Percentiles rank a stretch among this genome's conserved stretches.
These are phyloP conservation scores for Candida ipomoeae DNA, from an alignment of 805 yeast genomes.

Conservation along the genomic window DNA sequence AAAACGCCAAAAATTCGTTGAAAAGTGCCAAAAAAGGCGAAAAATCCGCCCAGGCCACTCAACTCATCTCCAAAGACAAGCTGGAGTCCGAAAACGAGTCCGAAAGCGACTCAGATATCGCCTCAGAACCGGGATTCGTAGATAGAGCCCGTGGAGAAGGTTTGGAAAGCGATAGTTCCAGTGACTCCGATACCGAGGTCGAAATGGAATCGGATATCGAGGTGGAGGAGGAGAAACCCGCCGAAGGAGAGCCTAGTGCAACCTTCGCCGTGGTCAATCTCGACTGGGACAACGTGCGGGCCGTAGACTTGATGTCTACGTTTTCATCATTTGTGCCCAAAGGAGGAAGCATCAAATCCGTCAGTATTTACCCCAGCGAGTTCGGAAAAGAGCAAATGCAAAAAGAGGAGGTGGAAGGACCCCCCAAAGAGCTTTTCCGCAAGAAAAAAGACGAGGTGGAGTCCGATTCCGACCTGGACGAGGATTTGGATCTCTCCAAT, in stretches of 20 bases:
- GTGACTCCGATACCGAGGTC: conserved; percentile 43
- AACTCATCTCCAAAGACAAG: background rate
- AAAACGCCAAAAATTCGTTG: background rate
- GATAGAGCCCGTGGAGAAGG: conserved; percentile 72
- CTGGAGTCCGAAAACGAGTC: background rate
- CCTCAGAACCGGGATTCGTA: conserved; percentile 15
- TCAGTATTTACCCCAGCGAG: conserved; percentile 80
- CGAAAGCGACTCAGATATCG: background rate
- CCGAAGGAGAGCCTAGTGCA: conserved; percentile 79
- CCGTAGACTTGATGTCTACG: conserved; percentile 85
- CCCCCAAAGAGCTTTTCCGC: conserved; percentile 77
- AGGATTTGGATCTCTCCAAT: conserved; percentile 43
- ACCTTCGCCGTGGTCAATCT: conserved; percentile 88
- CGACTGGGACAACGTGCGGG: conserved; percentile 95
- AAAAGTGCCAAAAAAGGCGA: background rate
- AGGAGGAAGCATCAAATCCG: conserved; percentile 63
- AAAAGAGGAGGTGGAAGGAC: conserved; percentile 86
- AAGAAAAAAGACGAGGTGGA: conserved; percentile 22
- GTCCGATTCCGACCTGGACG: conserved; percentile 31
- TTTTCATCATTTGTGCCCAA: conserved; percentile 80
- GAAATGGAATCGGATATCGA: conserved; percentile 55
- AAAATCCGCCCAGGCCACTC: background rate
- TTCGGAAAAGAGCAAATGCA: conserved; percentile 91
- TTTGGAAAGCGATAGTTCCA: conserved; percentile 20
- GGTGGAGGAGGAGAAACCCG: conserved; percentile 57